Evolutionary conservation across 176 grass and related monocot genomes (phyloP).

Genomic region (Echinochloa phyllopogon): DNA sequence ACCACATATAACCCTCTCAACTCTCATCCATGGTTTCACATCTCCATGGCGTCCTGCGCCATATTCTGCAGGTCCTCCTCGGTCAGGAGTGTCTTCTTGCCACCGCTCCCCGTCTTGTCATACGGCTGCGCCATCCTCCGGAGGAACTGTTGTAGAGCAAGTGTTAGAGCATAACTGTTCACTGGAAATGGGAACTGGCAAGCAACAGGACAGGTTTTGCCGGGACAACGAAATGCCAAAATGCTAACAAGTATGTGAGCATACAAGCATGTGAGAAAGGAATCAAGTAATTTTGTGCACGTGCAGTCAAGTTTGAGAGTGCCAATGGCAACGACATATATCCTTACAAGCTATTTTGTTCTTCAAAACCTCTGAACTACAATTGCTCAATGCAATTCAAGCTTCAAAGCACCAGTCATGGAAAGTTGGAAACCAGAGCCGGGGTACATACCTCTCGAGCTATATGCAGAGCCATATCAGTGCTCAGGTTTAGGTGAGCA

Average conservation of each 20-base stretch:
- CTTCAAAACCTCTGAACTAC: neutral
- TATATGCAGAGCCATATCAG: constrained; percentile 96
- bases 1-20: neutral
- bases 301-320: neutral
- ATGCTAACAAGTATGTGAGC: neutral
- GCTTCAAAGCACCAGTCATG: neutral
- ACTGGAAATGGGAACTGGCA: neutral
- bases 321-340: neutral
- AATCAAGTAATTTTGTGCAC: neutral
- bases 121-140: constrained; percentile 96
- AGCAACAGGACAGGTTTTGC: neutral
- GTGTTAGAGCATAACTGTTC: constrained; percentile 1
- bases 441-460: constrained; percentile 79
- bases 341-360: neutral
- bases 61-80: constrained; percentile 84
- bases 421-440: constrained; percentile 20
- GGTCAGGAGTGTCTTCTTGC: constrained; percentile 77
- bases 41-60: constrained; percentile 59
- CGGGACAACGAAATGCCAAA: neutral
- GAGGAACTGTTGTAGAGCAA: constrained; percentile 64
- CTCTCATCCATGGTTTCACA: constrained; percentile 19
- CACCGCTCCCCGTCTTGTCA: constrained; percentile 68
- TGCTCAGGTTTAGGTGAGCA: constrained; percentile 90
- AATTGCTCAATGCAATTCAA: neutral
- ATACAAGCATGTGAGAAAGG: neutral